Evolutionary conservation across 2,329 filamentous ascomycete species (phyloP).

Genomic region (Cladobotryum protrusum): DNA sequence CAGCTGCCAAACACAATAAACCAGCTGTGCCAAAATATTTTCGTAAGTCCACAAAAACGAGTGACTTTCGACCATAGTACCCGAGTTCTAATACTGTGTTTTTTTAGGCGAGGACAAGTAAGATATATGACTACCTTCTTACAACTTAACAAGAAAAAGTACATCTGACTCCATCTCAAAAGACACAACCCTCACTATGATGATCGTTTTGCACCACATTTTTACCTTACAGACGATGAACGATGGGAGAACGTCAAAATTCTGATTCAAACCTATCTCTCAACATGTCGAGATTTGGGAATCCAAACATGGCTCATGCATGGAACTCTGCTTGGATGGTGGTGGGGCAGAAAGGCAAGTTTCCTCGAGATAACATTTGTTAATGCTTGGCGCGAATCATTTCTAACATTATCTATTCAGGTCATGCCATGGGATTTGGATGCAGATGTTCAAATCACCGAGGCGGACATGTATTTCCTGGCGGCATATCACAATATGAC

Average conservation of each 20-base stretch:
- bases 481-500: constrained; percentile 61
- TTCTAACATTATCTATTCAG: constrained; percentile 25
- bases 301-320: constrained; percentile 80
- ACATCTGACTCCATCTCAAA: neutral
- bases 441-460: constrained; percentile 67
- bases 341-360: constrained; percentile 61
- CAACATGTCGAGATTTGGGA: constrained; percentile 57
- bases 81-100: neutral
- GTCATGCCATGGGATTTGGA: constrained; percentile 74
- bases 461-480: constrained; percentile 58
- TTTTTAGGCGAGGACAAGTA: constrained; percentile 3
- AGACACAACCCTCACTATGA: constrained; percentile 30
- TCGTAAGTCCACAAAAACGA: constrained; percentile 12
- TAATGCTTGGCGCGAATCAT: too few species aligned
- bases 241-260: constrained; percentile 56
- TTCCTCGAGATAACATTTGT: neutral
- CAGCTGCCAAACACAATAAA: constrained; percentile 1
- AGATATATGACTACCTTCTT: neutral
- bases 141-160: neutral
- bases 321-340: constrained; percentile 80
- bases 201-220: constrained; percentile 31
- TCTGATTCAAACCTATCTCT: constrained; percentile 66
- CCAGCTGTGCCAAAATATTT: constrained; percentile 19
- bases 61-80: neutral
- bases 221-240: constrained; percentile 44